Conservation (phyloP, 2,329 filamentous ascomycete species). For the Ophiostoma fasciatum region DNA sequence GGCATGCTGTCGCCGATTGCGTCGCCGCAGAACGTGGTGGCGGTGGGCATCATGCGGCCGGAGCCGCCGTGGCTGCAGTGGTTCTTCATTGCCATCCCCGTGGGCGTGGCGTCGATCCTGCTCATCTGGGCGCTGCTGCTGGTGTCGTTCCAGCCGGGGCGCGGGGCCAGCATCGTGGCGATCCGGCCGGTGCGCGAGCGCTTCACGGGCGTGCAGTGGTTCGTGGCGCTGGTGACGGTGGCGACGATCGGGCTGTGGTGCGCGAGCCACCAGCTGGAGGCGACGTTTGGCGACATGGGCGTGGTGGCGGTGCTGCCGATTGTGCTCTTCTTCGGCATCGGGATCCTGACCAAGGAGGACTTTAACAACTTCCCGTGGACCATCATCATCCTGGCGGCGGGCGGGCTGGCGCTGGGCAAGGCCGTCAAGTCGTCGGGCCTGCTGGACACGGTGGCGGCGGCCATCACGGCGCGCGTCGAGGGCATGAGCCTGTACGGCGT, state of each 20-base stretch:
- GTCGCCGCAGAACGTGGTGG: slow-evolving; percentile 93
- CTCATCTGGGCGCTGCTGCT: slow-evolving; percentile 83
- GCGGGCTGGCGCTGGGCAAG: slow-evolving; percentile 82
- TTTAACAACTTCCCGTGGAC: slow-evolving; percentile 99
- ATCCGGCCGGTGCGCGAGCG: slow-evolving; percentile 80
- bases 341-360: slow-evolving; percentile 93
- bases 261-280: slow-evolving; percentile 73
- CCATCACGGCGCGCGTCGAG: slow-evolving; percentile 60
- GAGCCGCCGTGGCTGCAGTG: slow-evolving; percentile 85
- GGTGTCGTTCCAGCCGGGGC: slow-evolving; percentile 69
- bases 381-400: slow-evolving; percentile 94
- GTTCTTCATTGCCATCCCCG: slow-evolving; percentile 92
- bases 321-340: slow-evolving; percentile 89
- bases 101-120: slow-evolving; percentile 77
- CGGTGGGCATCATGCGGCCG: slow-evolving; percentile 87
- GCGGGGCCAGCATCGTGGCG: slow-evolving; percentile 76
- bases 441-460: slow-evolving; percentile 68
- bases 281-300: slow-evolving; percentile 91
- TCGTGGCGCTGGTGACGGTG: slow-evolving; percentile 73
- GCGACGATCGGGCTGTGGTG: slow-evolving; percentile 86
- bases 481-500: slow-evolving; percentile 75
- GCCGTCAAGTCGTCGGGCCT: slow-evolving; percentile 88
- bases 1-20: slow-evolving; percentile 95
- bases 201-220: slow-evolving; percentile 83
- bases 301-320: slow-evolving; percentile 95